These are phyloP conservation scores for Cardamine occulta DNA, from an alignment of 345 rosid genomes.

Conservation along the genomic window DNA sequence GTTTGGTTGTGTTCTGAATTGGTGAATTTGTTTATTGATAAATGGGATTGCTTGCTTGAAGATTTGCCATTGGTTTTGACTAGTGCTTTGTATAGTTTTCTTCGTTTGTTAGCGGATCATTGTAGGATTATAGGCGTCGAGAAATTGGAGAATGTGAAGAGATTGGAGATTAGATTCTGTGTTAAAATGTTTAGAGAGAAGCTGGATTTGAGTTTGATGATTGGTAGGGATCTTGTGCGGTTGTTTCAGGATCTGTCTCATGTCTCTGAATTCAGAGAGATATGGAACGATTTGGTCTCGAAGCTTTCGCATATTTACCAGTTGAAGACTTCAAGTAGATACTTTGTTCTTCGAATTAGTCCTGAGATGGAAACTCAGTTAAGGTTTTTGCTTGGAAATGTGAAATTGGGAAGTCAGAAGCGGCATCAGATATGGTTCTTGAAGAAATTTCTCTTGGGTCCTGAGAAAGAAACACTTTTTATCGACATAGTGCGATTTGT, in stretches of 20 bases:
- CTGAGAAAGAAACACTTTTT: constrained; percentile 62
- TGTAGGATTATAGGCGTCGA: constrained; percentile 48
- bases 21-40: constrained; percentile 50
- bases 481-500: constrained; percentile 75
- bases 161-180: constrained; percentile 69
- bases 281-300: constrained; percentile 67
- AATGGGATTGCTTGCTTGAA: constrained; percentile 64
- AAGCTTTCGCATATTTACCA: constrained; percentile 45
- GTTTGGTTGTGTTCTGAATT: constrained; percentile 78
- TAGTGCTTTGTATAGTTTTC: constrained; percentile 65
- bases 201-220: constrained; percentile 58
- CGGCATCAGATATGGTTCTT: constrained; percentile 79
- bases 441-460: constrained; percentile 58
- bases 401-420: constrained; percentile 75
- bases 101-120: constrained; percentile 74
- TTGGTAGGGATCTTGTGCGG: constrained; percentile 77
- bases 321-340: constrained; percentile 68
- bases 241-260: constrained; percentile 79
- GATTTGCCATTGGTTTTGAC: constrained; percentile 62
- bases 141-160: constrained; percentile 54
- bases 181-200: constrained; percentile 77
- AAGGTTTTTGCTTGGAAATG: constrained; percentile 73
- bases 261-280: constrained; percentile 60
- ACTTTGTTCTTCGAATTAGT: constrained; percentile 63
- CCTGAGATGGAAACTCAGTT: constrained; percentile 76